Percentiles rank a stretch among this genome's conserved stretches.
phyloP scores from a whole-genome alignment of 805 yeast species.

The Monosporozyma servazzii region DNA sequence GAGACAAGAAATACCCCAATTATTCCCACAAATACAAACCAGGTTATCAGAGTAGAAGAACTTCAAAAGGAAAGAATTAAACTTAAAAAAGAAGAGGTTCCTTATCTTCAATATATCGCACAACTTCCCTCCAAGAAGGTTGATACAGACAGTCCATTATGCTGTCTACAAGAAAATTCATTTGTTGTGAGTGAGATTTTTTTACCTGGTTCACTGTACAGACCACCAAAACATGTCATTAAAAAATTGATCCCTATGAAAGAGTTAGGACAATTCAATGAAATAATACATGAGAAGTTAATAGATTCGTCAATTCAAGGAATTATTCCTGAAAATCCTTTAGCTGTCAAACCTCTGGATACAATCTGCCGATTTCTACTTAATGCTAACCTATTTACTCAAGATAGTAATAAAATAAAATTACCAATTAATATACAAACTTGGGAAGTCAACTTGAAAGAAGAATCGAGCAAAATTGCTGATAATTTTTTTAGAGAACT shows the following conservation, averaged over 20 bases:
- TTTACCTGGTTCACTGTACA: background rate
- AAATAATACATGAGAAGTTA: background rate
- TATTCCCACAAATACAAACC: background rate
- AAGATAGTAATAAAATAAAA: background rate
- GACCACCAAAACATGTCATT: background rate
- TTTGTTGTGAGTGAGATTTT: background rate
- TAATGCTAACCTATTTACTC: background rate
- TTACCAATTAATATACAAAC: background rate
- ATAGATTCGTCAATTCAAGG: background rate
- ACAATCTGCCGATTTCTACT: background rate
- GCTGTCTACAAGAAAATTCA: background rate
- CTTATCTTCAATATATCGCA: background rate
- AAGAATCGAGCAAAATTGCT: background rate
- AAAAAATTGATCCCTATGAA: background rate
- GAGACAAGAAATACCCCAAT: background rate
- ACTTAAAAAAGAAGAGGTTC: background rate
- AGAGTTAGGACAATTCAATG: background rate
- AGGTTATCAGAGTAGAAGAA: background rate
- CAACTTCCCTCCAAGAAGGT: background rate
- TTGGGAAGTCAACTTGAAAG: background rate
- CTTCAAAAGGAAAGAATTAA: background rate
- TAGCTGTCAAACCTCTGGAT: background rate
- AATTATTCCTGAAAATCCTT: background rate
- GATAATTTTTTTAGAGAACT: conserved; percentile 1
- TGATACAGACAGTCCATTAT: background rate